phyloP scores from a whole-genome alignment of 768 basidiomycete genomes.

The Antrodiella citrinella region DNA sequence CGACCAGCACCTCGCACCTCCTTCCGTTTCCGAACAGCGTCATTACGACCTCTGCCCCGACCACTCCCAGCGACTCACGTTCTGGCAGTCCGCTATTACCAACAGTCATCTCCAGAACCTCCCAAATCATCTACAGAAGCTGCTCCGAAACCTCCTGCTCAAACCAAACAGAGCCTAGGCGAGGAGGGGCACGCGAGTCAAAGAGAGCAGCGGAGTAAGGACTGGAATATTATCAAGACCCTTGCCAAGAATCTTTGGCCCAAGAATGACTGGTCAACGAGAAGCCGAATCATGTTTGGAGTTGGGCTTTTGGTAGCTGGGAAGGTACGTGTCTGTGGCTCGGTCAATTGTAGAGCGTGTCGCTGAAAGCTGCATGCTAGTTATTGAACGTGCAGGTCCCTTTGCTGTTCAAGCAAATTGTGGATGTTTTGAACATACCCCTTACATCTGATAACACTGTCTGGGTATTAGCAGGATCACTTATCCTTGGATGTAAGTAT shows the following conservation, averaged over 20 bases:
- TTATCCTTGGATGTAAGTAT: constrained; percentile 83
- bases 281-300: constrained; percentile 75
- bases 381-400: constrained; percentile 98
- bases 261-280: constrained; percentile 71
- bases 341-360: neutral
- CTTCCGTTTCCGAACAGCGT: neutral
- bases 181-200: constrained; percentile 11
- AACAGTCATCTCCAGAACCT: neutral
- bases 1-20: neutral
- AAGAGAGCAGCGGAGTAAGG: constrained; percentile 56
- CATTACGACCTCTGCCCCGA: neutral
- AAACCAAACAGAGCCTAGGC: neutral
- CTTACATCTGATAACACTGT: constrained; percentile 69
- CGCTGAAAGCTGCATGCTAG: constrained; percentile 29
- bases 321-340: constrained; percentile 53
- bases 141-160: neutral
- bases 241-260: constrained; percentile 95
- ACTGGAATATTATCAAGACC: constrained; percentile 80
- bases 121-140: neutral
- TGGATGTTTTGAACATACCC: constrained; percentile 84
- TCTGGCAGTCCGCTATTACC: neutral
- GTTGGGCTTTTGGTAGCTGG: constrained; percentile 73
- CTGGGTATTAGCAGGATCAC: constrained; percentile 86
- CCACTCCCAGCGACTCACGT: neutral
- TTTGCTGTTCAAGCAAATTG: constrained; percentile 84